Conservation (phyloP, 1,284 basidiomycete genomes). For the Cutaneotrichosporon dermatis region DNA sequence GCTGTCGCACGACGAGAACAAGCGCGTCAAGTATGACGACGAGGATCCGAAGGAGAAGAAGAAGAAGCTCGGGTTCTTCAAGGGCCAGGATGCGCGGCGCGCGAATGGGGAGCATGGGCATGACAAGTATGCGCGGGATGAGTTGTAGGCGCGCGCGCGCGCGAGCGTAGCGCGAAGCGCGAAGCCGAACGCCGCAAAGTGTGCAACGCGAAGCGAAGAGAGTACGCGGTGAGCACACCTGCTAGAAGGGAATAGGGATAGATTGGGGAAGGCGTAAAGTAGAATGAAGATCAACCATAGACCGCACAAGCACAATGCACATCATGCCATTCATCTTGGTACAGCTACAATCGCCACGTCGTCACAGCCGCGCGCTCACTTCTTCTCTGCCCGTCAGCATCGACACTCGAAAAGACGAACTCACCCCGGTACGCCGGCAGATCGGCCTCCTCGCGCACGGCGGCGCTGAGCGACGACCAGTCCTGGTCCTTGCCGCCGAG, state of each 20-base stretch:
- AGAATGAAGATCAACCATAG: no score
- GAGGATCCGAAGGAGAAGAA: constrained; percentile 13
- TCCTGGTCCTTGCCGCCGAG: constrained; percentile 26
- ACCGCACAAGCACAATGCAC: no score
- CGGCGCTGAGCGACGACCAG: constrained; percentile 25
- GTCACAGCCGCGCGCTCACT: not conserved
- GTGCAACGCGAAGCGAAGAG: no score
- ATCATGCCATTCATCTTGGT: no score
- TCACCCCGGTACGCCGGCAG: constrained; percentile 21
- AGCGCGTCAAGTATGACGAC: constrained; percentile 28
- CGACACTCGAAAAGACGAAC: not conserved
- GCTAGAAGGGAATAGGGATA: no score
- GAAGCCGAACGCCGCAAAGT: no score
- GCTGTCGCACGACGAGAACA: constrained; percentile 32
- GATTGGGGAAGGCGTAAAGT: no score
- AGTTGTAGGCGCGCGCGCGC: not conserved
- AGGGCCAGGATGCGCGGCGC: constrained; percentile 26
- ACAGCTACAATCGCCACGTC: no score
- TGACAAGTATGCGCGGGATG: constrained; percentile 9
- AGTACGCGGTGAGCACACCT: no score
- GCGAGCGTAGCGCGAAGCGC: no score
- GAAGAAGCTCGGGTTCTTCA: constrained; percentile 43
- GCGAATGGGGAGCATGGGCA: constrained; percentile 2
- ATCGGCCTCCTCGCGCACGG: constrained; percentile 23
- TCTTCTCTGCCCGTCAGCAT: not conserved